Percentiles rank a stretch among this genome's conserved stretches.
phyloP scores from a whole-genome alignment of 768 basidiomycete genomes.

The Auricularia heimuer region DNA sequence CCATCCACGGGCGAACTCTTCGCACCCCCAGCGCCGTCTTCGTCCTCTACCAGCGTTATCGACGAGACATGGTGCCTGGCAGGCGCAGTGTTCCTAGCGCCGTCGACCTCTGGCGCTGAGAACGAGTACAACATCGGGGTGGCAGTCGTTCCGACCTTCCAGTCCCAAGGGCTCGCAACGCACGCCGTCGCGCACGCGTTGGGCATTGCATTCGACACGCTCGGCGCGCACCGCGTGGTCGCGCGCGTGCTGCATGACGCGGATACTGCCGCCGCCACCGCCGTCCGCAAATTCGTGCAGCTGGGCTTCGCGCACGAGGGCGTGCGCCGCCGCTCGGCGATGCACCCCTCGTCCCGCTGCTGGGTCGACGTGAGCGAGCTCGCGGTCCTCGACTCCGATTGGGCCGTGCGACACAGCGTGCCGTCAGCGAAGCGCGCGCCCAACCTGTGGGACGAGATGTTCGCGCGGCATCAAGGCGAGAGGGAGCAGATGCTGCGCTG shows the following conservation, averaged over 20 bases:
- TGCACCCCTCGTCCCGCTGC: background rate
- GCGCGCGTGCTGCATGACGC: conserved; percentile 35
- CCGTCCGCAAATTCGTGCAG: conserved; percentile 8
- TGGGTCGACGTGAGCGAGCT: conserved; percentile 56
- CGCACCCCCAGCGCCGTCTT: no score
- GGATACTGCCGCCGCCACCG: conserved; percentile 31
- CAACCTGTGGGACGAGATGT: conserved; percentile 54
- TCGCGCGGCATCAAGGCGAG: conserved; percentile 47
- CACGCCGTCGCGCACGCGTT: conserved; percentile 38
- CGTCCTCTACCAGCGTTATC: no score
- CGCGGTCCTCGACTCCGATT: conserved; percentile 54
- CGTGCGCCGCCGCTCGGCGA: conserved; percentile 29
- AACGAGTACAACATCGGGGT: conserved; percentile 38
- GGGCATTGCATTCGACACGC: conserved; percentile 36
- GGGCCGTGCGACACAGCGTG: conserved; percentile 29
- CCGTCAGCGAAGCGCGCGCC: conserved; percentile 20
- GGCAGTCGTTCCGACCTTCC: conserved; percentile 29
- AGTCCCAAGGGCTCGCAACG: conserved; percentile 34
- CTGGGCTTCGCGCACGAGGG: conserved; percentile 54
- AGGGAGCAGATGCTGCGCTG: conserved; percentile 40
- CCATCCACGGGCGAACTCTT: no score
- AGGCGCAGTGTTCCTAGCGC: background rate
- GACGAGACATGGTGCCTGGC: background rate
- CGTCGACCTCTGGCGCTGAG: background rate
- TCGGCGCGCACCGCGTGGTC: conserved; percentile 42